Conservation (phyloP, 1,284 basidiomycete species). For the Porodaedalea pini region DNA sequence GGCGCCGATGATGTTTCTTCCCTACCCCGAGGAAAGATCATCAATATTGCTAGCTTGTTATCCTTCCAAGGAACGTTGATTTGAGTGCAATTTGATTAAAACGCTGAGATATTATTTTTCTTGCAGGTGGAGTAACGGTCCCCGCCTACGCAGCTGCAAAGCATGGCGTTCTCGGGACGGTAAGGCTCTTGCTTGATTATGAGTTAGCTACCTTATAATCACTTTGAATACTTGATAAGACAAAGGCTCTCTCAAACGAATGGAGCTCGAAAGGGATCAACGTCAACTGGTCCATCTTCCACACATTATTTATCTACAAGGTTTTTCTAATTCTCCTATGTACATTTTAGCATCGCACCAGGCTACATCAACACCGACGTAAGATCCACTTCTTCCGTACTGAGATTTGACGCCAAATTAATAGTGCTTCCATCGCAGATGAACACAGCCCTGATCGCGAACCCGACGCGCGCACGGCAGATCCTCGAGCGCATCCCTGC, state of each 20-base stretch:
- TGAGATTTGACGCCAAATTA: constrained; percentile 23
- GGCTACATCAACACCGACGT: constrained; percentile 88
- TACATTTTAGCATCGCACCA: constrained; percentile 61
- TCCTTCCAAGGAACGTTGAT: constrained; percentile 41
- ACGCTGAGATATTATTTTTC: neutral
- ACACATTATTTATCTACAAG: constrained; percentile 13
- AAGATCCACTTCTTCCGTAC: constrained; percentile 57
- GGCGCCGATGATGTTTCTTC: constrained; percentile 29
- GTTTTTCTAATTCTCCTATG: constrained; percentile 42
- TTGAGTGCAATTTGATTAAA: constrained; percentile 11
- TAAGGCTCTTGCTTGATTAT: neutral
- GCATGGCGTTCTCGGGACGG: constrained; percentile 66
- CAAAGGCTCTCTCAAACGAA: constrained; percentile 37
- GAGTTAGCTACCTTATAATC: neutral
- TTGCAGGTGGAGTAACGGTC: constrained; percentile 64
- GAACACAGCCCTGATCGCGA: constrained; percentile 76
- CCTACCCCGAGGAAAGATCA: constrained; percentile 34
- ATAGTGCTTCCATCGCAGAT: constrained; percentile 35
- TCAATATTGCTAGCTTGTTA: constrained; percentile 36
- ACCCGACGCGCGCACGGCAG: constrained; percentile 75
- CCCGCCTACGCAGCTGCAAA: constrained; percentile 93
- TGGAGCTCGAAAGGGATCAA: constrained; percentile 51
- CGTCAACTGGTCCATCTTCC: constrained; percentile 36
- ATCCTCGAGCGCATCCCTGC: constrained; percentile 94
- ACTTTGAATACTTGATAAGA: constrained; percentile 13